Percentiles rank a stretch among this genome's conserved stretches.
Evolutionary conservation across 352 stramenopile genomes (phyloP).

Genomic region (Bremia lactucae): DNA sequence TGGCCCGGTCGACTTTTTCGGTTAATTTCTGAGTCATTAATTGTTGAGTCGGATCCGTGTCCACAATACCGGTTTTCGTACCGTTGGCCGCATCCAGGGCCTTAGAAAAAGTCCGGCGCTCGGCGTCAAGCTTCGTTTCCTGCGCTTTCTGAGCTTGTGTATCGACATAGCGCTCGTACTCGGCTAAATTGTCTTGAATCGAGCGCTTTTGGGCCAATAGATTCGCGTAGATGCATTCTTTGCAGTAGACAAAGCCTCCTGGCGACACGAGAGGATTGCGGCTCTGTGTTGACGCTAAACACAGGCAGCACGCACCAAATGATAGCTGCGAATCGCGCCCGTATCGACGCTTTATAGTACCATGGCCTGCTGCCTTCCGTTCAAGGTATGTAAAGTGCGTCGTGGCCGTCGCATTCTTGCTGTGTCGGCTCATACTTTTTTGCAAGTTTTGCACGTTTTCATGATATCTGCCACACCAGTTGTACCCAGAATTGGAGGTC

Average conservation of each 20-base stretch:
- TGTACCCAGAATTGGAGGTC: too few species aligned
- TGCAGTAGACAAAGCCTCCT: slow-evolving; percentile 72
- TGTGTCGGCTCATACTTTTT: slow-evolving; percentile 61
- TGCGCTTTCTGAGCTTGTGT: slow-evolving; percentile 34
- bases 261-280: slow-evolving; percentile 61
- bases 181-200: slow-evolving; percentile 55
- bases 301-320: slow-evolving; percentile 75
- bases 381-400: slow-evolving; percentile 85
- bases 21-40: slow-evolving; percentile 33
- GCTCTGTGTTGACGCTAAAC: slow-evolving; percentile 41
- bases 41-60: slow-evolving; percentile 2
- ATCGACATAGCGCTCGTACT: slow-evolving; percentile 58
- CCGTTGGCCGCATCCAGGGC: slow-evolving; percentile 35
- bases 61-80: background rate
- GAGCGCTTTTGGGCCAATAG: slow-evolving; percentile 71
- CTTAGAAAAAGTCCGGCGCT: slow-evolving; percentile 40
- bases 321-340: slow-evolving; percentile 67
- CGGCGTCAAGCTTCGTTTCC: slow-evolving; percentile 33
- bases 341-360: slow-evolving; percentile 75
- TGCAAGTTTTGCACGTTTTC: background rate
- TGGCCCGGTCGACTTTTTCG: slow-evolving; percentile 68
- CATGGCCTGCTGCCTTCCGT: slow-evolving; percentile 57
- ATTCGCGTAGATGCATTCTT: slow-evolving; percentile 85
- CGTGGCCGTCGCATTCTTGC: slow-evolving; percentile 81
- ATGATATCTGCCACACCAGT: background rate